Percentiles rank a stretch among this genome's conserved stretches.
phyloP scores from a whole-genome alignment of 225 moss, liverwort and hornwort species.

The Straminergon stramineum region DNA sequence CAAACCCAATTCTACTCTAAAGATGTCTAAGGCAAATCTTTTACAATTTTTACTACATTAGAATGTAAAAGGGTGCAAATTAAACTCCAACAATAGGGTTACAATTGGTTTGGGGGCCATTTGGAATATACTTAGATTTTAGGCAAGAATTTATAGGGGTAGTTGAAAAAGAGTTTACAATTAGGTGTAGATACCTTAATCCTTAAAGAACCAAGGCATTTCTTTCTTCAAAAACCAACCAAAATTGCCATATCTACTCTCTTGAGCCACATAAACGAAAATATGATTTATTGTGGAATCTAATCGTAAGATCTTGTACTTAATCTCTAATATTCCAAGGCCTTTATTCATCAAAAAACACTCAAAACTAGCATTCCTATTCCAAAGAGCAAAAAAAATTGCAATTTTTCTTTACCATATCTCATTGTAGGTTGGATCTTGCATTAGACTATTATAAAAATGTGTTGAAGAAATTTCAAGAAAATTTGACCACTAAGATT shows the following conservation, averaged over 20 bases:
- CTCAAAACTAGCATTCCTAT: no score
- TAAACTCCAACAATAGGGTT: no score
- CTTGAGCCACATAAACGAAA: background rate
- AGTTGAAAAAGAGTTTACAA: background rate
- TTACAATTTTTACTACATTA: background rate
- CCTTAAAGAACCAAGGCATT: background rate
- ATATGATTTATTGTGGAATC: background rate
- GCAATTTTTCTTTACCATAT: no score
- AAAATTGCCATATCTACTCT: background rate
- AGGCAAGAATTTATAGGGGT: background rate
- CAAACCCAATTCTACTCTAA: background rate
- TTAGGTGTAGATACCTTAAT: background rate
- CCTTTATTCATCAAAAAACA: no score
- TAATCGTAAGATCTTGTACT: background rate
- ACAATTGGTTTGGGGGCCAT: background rate
- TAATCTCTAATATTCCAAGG: fast-evolving
- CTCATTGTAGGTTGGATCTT: no score
- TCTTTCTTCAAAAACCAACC: background rate
- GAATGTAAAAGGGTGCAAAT: background rate
- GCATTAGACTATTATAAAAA: no score
- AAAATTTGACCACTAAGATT: no score
- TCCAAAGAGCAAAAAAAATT: no score
- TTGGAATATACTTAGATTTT: background rate
- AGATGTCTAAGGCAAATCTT: background rate
- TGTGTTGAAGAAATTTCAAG: fast-evolving